phyloP scores from a whole-genome alignment of 2,329 filamentous ascomycete species.

The Sporothrix protearum region DNA sequence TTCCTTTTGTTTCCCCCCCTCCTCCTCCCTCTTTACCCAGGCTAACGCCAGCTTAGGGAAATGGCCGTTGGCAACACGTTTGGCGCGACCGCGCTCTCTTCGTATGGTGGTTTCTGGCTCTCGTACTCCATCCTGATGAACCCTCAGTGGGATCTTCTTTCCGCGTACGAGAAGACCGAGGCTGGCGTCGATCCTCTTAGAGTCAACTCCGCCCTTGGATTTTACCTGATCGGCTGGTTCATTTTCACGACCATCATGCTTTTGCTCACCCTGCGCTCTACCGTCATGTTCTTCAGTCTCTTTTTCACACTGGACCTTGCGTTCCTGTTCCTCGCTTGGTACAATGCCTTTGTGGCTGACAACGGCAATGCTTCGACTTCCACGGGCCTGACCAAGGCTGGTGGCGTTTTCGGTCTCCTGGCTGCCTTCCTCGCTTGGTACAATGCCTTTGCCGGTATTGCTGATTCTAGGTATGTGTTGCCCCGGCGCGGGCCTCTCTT shows the following conservation, averaged over 20 bases:
- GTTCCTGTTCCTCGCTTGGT: conserved; percentile 68
- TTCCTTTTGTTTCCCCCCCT: too few relatives aligned
- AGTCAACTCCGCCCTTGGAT: conserved; percentile 61
- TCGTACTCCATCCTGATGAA: conserved; percentile 69
- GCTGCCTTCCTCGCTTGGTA: conserved; percentile 84
- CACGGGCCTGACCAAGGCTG: conserved; percentile 59
- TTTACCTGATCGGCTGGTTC: conserved; percentile 78
- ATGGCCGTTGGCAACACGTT: conserved; percentile 87
- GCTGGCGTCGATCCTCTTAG: conserved; percentile 40
- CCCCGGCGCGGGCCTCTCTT: too few relatives aligned
- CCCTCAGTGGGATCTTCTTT: conserved; percentile 59
- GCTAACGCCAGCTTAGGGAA: conserved; percentile 54
- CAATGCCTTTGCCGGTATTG: conserved; percentile 77
- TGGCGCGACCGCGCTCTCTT: conserved; percentile 75
- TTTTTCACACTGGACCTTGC: conserved; percentile 74
- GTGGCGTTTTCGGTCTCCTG: conserved; percentile 75
- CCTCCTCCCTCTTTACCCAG: neutral
- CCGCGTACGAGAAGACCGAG: conserved; percentile 40
- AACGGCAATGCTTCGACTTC: conserved; percentile 47
- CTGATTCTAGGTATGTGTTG: conserved; percentile 59
- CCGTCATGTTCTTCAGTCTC: conserved; percentile 71
- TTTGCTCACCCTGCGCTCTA: conserved; percentile 71
- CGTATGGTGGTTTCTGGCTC: conserved; percentile 83
- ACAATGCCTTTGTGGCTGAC: conserved; percentile 57
- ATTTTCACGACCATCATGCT: conserved; percentile 77